These are phyloP conservation scores for Epithemia pelagica DNA, from an alignment of 108 stramenopile species.

Conservation along the genomic window DNA sequence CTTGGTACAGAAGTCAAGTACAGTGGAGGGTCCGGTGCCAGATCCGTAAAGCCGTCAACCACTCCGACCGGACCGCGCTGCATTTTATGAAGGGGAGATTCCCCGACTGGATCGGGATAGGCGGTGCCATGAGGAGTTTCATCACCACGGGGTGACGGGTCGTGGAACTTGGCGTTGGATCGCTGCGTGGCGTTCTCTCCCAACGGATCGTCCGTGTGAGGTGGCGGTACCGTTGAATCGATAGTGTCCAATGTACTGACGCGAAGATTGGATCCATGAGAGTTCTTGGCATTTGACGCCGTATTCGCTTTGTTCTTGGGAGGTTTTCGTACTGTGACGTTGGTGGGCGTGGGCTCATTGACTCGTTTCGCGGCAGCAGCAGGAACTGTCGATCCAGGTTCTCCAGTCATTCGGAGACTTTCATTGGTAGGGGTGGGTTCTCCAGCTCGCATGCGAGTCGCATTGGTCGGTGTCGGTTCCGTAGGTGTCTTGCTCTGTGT, in stretches of 20 bases:
- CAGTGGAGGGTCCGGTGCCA: neutral
- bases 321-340: no score
- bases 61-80: neutral
- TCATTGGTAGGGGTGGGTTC: neutral
- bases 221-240: neutral
- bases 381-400: no score
- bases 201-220: neutral
- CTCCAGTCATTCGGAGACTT: no score
- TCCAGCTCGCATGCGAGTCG: neutral
- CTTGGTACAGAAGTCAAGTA: neutral
- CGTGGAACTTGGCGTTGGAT: neutral
- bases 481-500: neutral
- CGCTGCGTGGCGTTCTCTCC: neutral
- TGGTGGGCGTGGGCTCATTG: no score
- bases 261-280: slow-evolving; percentile 1
- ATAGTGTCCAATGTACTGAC: neutral
- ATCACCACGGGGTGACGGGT: neutral
- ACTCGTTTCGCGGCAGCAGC: neutral
- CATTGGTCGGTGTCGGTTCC: neutral
- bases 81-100: slow-evolving; percentile 1
- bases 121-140: neutral
- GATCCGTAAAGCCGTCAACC: neutral
- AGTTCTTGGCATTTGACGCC: no score
- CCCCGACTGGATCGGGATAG: slow-evolving; percentile 1
- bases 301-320: no score